Base-by-base conservation (phyloP, 2,329 filamentous ascomycete species). In the Golovinomyces cichoracearum region DNA sequence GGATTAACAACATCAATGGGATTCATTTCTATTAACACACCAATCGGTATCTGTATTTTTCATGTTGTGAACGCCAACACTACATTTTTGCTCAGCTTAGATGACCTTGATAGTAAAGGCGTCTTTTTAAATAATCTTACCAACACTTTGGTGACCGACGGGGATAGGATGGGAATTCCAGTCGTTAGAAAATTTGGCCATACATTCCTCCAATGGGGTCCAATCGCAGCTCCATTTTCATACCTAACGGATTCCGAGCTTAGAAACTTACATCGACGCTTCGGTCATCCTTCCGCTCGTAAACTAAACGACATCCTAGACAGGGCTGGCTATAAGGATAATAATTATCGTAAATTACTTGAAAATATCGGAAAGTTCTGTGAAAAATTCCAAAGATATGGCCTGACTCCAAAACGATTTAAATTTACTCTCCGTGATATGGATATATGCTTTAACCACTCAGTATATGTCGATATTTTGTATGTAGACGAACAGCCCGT, bases 401-500 rank as follows among this genome's bases (percentile, higher is more conserved):
- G 17, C 23, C 17, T 23, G 9, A 22, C 12, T 23, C 38, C 19
- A 22, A 22, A 22, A 17, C 31, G 17, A 2, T 44, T 49, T 26
- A 49, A 44, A 38, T 49, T 45, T 25, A 45, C 3, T 37, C 26
- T 45, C 12, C 1, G 9, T 10, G 47, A 48, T 19, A 37, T 37
- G 33, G 48, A 49, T 49, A 15, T 6, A n/a, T 7, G 40, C 7
- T 49, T 49, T 29, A 49, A 51, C 17, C 23, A 44, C 17, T 23
- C 31, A 2, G 10, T 51, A 15, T 29, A 45, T n/a, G 26, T 51
- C 23, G 45, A 50, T 33, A 31, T 50, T 17, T 9, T 48, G 2
- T 51, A 48, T 29, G 48, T 51, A 21, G 35, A 45, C n/a, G 31
- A 37, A 35, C 22, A 48, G 10, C 40, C 45, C 1, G 38, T 48